phyloP scores from a whole-genome alignment of 1,139 yeast species.

The Lodderomyces metapsilosis region DNA sequence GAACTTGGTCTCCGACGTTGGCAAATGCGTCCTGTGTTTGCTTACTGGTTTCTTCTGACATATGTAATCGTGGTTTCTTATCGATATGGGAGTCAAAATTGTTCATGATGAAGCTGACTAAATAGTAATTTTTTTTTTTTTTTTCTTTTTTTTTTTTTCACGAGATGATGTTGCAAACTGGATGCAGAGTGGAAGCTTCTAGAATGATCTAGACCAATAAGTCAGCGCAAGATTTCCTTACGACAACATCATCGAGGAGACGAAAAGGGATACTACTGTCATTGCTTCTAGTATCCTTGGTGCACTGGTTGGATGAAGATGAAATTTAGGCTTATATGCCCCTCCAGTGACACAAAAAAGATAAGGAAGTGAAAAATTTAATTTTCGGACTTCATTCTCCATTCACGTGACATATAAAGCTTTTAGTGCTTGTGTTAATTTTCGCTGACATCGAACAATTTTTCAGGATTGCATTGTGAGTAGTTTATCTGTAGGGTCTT shows the following conservation, averaged over 20 bases:
- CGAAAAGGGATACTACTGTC: too few relatives aligned
- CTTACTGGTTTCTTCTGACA: slow-evolving; percentile 15
- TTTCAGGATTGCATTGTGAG: too few relatives aligned
- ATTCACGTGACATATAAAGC: not conserved
- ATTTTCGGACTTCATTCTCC: not conserved
- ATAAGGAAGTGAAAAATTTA: not conserved
- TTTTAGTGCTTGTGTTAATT: not conserved
- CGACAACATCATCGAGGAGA: too few relatives aligned
- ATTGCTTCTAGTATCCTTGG: too few relatives aligned
- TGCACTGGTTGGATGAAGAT: too few relatives aligned
- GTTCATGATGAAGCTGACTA: slow-evolving; percentile 3
- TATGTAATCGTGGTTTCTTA: slow-evolving; percentile 14
- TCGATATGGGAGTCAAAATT: slow-evolving; percentile 15
- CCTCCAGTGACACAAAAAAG: too few relatives aligned
- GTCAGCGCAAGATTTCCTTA: too few relatives aligned
- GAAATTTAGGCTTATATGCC: too few relatives aligned
- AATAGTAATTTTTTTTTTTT: not conserved
- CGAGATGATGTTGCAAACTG: slow-evolving; percentile 6
- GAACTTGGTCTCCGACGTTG: slow-evolving; percentile 60
- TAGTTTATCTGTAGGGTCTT: too few relatives aligned
- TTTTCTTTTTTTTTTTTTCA: slow-evolving; percentile 6
- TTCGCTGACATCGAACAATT: too few relatives aligned
- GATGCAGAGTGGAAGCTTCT: not conserved
- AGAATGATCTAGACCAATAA: not conserved
- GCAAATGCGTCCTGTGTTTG: slow-evolving; percentile 46